Conservation (phyloP, 1,139 yeast species). For the Saccharomyces hybrid region DNA sequence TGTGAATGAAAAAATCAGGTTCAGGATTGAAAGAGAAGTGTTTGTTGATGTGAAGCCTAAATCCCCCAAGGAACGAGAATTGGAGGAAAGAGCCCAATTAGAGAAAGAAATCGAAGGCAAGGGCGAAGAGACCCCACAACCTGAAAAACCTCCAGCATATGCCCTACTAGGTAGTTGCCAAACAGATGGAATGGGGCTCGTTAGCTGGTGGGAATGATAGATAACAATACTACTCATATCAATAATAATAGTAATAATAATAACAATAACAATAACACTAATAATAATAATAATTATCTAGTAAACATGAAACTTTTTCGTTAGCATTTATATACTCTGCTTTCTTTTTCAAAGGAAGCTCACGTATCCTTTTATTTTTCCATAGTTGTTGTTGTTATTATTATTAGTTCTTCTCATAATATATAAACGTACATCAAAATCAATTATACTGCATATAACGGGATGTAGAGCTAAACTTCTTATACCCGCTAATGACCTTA, state of each 20-base stretch:
- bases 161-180: slow-evolving; percentile 88
- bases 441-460: slow-evolving; percentile 96
- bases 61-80: slow-evolving; percentile 48
- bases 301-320: neutral
- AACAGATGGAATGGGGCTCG: slow-evolving; percentile 92
- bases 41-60: slow-evolving; percentile 78
- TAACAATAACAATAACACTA: neutral
- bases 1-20: slow-evolving; percentile 81
- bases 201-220: slow-evolving; percentile 83
- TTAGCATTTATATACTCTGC: neutral
- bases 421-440: slow-evolving; percentile 1
- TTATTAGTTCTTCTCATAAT: neutral
- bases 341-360: neutral
- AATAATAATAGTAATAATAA: neutral
- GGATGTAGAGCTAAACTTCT: slow-evolving; percentile 94
- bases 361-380: neutral
- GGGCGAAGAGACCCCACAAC: slow-evolving; percentile 26
- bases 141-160: slow-evolving; percentile 56
- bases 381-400: neutral
- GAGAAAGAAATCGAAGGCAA: slow-evolving; percentile 17
- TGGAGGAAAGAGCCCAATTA: slow-evolving; percentile 32
- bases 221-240: neutral
- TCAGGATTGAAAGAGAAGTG: slow-evolving; percentile 81
- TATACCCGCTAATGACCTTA: slow-evolving; percentile 95
- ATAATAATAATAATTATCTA: neutral